Percentiles rank a stretch among this genome's conserved stretches.
Conservation (phyloP, 2,329 filamentous ascomycete species). For the Blumeria hordei region DNA sequence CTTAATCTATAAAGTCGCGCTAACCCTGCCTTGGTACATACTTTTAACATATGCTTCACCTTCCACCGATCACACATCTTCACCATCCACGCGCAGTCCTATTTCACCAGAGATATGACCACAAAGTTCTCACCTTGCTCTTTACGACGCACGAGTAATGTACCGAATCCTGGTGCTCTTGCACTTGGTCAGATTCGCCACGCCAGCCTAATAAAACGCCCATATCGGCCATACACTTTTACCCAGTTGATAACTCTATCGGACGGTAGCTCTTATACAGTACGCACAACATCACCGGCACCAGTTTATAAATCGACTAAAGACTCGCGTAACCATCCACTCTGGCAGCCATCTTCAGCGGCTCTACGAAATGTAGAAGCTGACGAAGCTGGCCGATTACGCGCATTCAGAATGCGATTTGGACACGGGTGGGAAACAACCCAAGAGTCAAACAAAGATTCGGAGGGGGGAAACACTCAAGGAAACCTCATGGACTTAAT, state of each 20-base stretch:
- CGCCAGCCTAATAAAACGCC: constrained; percentile 65
- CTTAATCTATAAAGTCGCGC: too few species aligned
- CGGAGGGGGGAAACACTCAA: neutral
- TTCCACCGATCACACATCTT: too few species aligned
- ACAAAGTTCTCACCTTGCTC: constrained; percentile 2
- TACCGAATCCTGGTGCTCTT: neutral
- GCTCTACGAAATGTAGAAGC: constrained; percentile 73
- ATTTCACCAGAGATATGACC: constrained; percentile 7
- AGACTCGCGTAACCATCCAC: constrained; percentile 67
- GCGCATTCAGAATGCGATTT: constrained; percentile 65
- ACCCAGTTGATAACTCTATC: constrained; percentile 85
- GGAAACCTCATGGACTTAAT: neutral
- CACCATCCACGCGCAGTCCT: constrained; percentile 1
- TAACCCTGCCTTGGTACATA: too few species aligned
- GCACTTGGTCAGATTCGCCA: constrained; percentile 25
- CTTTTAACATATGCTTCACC: too few species aligned
- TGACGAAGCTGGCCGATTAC: constrained; percentile 78
- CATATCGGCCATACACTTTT: constrained; percentile 85
- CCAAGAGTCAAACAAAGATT: too few species aligned
- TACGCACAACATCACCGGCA: constrained; percentile 50
- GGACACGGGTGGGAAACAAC: constrained; percentile 58
- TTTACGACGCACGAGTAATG: neutral
- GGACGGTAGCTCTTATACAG: constrained; percentile 66
- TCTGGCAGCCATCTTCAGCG: constrained; percentile 76
- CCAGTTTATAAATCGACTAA: constrained; percentile 38